A percentile compares a stretch with the other conserved stretches of the same genome.
Conservation (phyloP, 2,329 filamentous ascomycete species). For the Periconia digitata region DNA sequence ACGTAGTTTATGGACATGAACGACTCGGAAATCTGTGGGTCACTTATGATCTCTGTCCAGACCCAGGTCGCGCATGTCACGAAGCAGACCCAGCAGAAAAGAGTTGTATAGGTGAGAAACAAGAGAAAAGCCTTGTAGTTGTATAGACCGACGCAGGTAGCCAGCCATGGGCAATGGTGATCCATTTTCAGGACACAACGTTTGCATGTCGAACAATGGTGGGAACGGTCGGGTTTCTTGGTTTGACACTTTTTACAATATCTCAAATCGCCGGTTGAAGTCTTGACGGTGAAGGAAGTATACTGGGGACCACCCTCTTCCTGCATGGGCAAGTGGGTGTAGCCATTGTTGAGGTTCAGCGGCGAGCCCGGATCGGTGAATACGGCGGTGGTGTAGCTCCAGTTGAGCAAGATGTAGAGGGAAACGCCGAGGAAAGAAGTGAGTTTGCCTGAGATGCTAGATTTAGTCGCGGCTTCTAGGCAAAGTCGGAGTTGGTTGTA, state of each 20-base stretch:
- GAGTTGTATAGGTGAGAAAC: constrained; percentile 83
- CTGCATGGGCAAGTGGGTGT: constrained; percentile 78
- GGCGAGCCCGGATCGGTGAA: constrained; percentile 85
- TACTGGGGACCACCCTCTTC: constrained; percentile 57
- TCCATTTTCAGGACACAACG: constrained; percentile 99
- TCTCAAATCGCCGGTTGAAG: constrained; percentile 74
- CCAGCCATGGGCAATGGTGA: constrained; percentile 97
- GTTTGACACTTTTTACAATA: constrained; percentile 98
- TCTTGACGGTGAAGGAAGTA: constrained; percentile 87
- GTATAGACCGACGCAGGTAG: constrained; percentile 87
- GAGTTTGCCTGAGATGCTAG: constrained; percentile 44
- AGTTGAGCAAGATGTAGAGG: constrained; percentile 79
- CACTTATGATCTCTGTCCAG: constrained; percentile 75
- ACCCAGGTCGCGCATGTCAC: constrained; percentile 78
- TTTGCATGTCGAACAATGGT: constrained; percentile 94
- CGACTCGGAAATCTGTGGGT: constrained; percentile 70
- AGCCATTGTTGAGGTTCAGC: constrained; percentile 56
- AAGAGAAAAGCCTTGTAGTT: constrained; percentile 97
- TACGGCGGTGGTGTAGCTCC: constrained; percentile 88
- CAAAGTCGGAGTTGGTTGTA: neutral
- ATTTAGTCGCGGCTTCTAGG: constrained; percentile 4
- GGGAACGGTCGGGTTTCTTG: constrained; percentile 90
- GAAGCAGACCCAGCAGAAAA: constrained; percentile 84
- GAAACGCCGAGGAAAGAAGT: constrained; percentile 65
- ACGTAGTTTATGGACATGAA: constrained; percentile 90